These are phyloP conservation scores for Kluyveromyces starmeri DNA, from an alignment of 805 yeast species.

Conservation along the genomic window DNA sequence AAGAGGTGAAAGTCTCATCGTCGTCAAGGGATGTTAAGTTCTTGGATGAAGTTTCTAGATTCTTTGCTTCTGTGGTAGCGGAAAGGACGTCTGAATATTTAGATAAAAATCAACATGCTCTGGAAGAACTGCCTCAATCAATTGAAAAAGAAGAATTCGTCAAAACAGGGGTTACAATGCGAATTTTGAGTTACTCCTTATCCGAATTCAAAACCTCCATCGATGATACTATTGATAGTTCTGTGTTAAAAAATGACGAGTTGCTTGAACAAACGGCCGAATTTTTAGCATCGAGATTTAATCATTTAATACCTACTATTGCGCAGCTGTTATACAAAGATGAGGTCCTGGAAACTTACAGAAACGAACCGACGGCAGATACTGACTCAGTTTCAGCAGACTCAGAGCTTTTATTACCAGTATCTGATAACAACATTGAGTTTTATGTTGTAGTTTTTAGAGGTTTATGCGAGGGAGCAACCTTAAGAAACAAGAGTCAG, in stretches of 20 bases:
- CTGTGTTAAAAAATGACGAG: slow-evolving; percentile 9
- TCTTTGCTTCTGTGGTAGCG: slow-evolving; percentile 38
- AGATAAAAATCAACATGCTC: slow-evolving; percentile 23
- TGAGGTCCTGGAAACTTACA: slow-evolving; percentile 12
- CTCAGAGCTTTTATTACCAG: slow-evolving; percentile 21
- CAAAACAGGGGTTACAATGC: slow-evolving; percentile 20
- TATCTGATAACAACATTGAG: slow-evolving; percentile 13
- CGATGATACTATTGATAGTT: too few relatives aligned
- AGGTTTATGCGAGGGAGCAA: slow-evolving; percentile 26
- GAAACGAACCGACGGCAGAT: too few relatives aligned
- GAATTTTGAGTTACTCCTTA: slow-evolving; percentile 21
- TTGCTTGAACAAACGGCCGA: slow-evolving; percentile 27
- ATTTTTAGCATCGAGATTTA: slow-evolving; percentile 24
- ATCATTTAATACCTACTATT: slow-evolving; percentile 16
- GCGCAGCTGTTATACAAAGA: slow-evolving; percentile 21
- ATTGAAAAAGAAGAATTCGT: slow-evolving; percentile 13
- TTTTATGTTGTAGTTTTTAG: slow-evolving; percentile 21
- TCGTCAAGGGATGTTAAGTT: slow-evolving; percentile 27
- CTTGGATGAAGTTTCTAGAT: slow-evolving; percentile 44
- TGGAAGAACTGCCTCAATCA: slow-evolving; percentile 10
- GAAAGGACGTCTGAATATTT: slow-evolving; percentile 32
- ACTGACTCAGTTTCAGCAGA: too few relatives aligned
- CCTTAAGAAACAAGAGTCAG: slow-evolving; percentile 15
- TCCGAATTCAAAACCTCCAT: slow-evolving; percentile 9
- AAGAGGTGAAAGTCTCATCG: slow-evolving; percentile 25